Percentiles rank a stretch among this genome's conserved stretches.
These are phyloP conservation scores for Trichosanthes cucumerina DNA, from an alignment of 306 rosid genomes.

Conservation along the genomic window DNA sequence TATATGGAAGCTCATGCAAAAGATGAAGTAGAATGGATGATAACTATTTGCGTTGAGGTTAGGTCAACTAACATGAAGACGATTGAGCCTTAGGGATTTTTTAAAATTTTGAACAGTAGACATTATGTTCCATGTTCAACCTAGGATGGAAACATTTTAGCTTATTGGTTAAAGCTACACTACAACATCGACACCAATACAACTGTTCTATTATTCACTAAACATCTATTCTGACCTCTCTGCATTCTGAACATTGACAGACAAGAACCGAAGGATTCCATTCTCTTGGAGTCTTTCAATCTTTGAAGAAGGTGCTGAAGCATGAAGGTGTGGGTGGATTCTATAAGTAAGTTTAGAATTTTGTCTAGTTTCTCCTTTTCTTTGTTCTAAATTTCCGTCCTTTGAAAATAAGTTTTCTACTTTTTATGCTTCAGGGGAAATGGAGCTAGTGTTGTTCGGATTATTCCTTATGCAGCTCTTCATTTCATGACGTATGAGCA, in stretches of 20 bases:
- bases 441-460: slow-evolving; percentile 85
- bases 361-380: not conserved
- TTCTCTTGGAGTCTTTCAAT: slow-evolving; percentile 59
- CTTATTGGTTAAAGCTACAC: not conserved
- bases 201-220: not conserved
- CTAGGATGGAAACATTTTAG: not conserved
- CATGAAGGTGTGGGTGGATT: slow-evolving; percentile 76
- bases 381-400: not conserved
- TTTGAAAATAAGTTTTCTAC: slow-evolving; percentile 10
- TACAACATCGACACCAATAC: not conserved
- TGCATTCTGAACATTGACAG: slow-evolving; percentile 21
- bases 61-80: not conserved
- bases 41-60: not conserved
- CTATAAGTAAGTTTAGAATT: slow-evolving; percentile 47
- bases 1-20: not conserved
- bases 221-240: not conserved
- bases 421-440: slow-evolving; percentile 59
- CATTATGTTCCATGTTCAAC: not conserved
- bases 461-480: slow-evolving; percentile 90
- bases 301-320: slow-evolving; percentile 56
- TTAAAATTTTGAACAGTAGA: not conserved
- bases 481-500: slow-evolving; percentile 97
- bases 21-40: not conserved
- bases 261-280: slow-evolving; percentile 83
- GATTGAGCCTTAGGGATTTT: not conserved